Evolutionary conservation across 192 early-diverging fungal species (phyloP), one percentile per base, ranked within the genome.

Genomic region (Bifiguratus adelaidae): DNA sequence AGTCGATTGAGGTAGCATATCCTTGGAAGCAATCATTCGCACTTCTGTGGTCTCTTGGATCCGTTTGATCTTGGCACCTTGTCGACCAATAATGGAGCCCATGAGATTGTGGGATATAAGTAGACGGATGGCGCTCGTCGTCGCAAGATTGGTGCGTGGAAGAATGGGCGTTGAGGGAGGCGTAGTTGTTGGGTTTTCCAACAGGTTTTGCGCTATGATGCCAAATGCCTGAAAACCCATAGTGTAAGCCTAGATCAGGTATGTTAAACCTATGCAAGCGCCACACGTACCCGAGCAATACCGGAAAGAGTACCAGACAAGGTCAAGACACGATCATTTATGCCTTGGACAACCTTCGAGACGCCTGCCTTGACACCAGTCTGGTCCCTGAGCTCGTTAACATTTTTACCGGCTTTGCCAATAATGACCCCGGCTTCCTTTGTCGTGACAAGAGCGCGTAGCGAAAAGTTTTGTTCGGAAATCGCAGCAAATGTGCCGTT

Each of bases 331-430:
- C 85, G 82, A 56, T 98, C 95, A 48, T 80, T 77, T 48, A 92
- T 85, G 53, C 85, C 85, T 30, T 81, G 78, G 19, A 92, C 81
- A 8, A 85, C 82, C 65, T 92, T 92, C 43, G 87, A 90, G 49
- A 98, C 92, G 34, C 85, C 90, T n/a, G 94, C 89, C 52, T 85
- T 86, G 50, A 92, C 91, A 52, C 88, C 87, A 50, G 85, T 84
- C 23, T 60, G 63, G 23, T 86, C 80, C 41, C 95, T 80, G 47
- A 98, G 75, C 41, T 92, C 86, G 26, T 85, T 82, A 4, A 97
- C 87, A 69, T 89, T 91, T 59, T 80, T 73, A 24, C 89, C 89
- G 57, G 67, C 70, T 53, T 75, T 75, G 25, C 76, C 76, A 50
- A 78, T 78, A 52, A 89, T 77, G 32, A 89, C 75, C 38, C 88